phyloP scores from a whole-genome alignment of 768 basidiomycete genomes.

The Hirschioporus abietinus region DNA sequence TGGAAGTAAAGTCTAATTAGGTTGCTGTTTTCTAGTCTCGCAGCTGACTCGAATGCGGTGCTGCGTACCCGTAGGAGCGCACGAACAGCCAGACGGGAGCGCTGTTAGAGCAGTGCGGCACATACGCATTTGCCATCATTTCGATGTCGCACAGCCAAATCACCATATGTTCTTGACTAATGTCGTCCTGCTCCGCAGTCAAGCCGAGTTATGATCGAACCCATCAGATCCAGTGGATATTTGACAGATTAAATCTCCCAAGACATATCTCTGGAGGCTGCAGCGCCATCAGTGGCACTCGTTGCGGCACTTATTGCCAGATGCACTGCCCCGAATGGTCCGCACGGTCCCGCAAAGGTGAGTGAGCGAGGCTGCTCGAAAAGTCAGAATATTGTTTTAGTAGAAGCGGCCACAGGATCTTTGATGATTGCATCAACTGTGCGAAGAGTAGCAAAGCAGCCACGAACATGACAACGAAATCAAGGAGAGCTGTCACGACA shows the following conservation, averaged over 20 bases:
- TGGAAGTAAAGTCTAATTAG: neutral
- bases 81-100: no score
- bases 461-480: neutral
- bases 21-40: neutral
- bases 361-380: neutral
- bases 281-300: neutral
- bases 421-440: neutral
- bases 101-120: no score
- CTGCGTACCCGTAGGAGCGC: neutral
- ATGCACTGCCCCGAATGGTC: neutral
- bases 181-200: neutral
- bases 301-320: neutral
- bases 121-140: neutral
- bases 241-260: constrained; percentile 1
- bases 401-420: neutral
- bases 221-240: neutral
- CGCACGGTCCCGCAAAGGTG: neutral
- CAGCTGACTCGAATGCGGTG: no score
- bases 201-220: neutral
- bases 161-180: neutral
- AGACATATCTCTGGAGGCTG: neutral
- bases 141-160: neutral
- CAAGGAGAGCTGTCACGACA: neutral
- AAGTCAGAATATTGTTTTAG: no score
- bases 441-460: neutral